Base-by-base conservation (phyloP, 225 moss, liverwort and hornwort species). In the Straminergon stramineum region DNA sequence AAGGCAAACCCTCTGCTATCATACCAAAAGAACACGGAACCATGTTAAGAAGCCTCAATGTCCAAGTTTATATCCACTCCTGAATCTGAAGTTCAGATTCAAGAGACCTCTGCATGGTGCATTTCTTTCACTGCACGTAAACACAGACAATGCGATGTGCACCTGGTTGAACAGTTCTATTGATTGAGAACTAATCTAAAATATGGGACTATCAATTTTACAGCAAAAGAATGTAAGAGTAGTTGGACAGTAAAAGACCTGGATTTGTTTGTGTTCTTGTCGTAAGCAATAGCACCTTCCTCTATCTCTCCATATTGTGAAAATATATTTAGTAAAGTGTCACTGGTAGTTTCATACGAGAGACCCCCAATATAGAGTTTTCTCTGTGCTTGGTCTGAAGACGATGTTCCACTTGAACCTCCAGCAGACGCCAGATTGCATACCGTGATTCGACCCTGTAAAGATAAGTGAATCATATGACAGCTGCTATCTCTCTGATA, bases 281-380 rank as follows among this genome's bases (percentile, higher is more conserved):
- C 98, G 80, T 98, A 98, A 6, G 97, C 98, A 85, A 98, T 96
- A 86, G 98, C 97, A 78, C 98, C 98, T 94, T 98, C 98, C 86
- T 98, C 98, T 87, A 98, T 98, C 87, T 98, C 98, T 93, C 98
- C 98, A 90, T 97, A 95, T 70, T 98, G 98, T 66, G 98, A 97
- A 79, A 98, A 98, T 64, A 98, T 96, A 76, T 96, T 96, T 75
- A 98, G 93, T 61, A 98, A 88, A 17, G 97, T 96, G 71, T 98
- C 98, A 92, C 97, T 97, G 55, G 97, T 96, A 52, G 97, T 97
- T 68, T 98, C 98, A 83, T 96, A 97, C 11, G 98, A 97, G 71
- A 98, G 94, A 90, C 97, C 97, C 84, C 98, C 98, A 85, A 98
- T 97, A 85, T 98, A 98, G 83, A 98, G 91, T 92, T 98, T 98